Conservation (phyloP, 2,329 filamentous ascomycete species). For the Aspergillus tamarii region DNA sequence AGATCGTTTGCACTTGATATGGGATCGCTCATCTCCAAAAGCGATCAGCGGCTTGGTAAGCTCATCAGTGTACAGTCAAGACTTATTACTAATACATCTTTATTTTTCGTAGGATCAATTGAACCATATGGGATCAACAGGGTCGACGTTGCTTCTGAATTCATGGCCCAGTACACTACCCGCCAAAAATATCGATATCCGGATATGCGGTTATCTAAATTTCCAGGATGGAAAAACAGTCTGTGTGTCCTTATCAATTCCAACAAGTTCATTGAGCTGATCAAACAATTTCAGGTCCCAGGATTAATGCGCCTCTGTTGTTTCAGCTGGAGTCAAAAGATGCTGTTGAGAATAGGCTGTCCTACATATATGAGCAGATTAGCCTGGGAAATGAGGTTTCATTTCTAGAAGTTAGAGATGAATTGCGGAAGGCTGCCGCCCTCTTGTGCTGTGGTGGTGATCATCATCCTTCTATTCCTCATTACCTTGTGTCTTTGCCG, state of each 20-base stretch:
- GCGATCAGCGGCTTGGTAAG: constrained; percentile 76
- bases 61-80: background rate
- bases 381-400: constrained; percentile 70
- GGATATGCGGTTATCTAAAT: constrained; percentile 59
- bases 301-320: constrained; percentile 13
- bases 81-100: background rate
- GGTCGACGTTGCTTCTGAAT: constrained; percentile 92
- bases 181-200: constrained; percentile 93
- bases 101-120: constrained; percentile 59
- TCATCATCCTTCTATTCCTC: constrained; percentile 77
- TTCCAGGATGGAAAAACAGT: constrained; percentile 16
- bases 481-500: constrained; percentile 88
- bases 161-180: constrained; percentile 95
- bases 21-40: constrained; percentile 81
- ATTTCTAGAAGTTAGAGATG: constrained; percentile 75
- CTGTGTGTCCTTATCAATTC: constrained; percentile 12
- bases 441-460: constrained; percentile 77
- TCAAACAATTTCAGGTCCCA: constrained; percentile 9
- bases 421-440: constrained; percentile 81
- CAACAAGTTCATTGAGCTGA: constrained; percentile 11
- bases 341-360: constrained; percentile 62
- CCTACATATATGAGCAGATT: constrained; percentile 73
- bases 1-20: constrained; percentile 93
- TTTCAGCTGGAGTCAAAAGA: constrained; percentile 36
- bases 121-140: constrained; percentile 72